Base-by-base conservation (phyloP, 345 rosid genomes). In the Moricandia arvensis region DNA sequence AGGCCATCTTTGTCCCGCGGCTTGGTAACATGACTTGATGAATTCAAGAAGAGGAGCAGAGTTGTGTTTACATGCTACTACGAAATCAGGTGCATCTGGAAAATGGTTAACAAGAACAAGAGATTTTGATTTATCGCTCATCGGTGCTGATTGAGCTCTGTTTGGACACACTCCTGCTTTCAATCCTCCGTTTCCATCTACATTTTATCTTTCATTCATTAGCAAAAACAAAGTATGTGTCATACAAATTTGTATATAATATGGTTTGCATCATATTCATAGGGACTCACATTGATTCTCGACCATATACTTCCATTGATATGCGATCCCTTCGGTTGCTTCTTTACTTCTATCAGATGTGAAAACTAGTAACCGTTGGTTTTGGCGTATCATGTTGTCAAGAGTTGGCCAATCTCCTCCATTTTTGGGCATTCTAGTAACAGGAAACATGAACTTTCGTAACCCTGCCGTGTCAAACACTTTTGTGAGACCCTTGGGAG, bases 241-340 rank as follows among this genome's bases (percentile, higher is more conserved):
- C 31, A 21, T 63, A 5, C 30, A 6, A 62, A 68, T 59, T 10
- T 67, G 18, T 15, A 8, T 34, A 61, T 35, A 49, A 49, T 16
- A 49, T 49, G 55, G 55, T 49, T 49, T 49, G 55, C 55, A 16
- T 5, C 45, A 45, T 6, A 45, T 49, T 15, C 18, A 47, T 47
- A 47, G 17, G 4, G 54, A 73, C 99, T 86, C 74, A 93, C 99
- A 95, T 82, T 95, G 96, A 79, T 88, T 95, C 80, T 95, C 98
- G 31, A 95, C 88, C 80, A 89, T 83, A 83, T 89, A 91, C 64
- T 75, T 86, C 97, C 96, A 90, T 43, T 89, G 93, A 77, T 86
- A 88, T 15, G 99, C 99, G 41, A 90, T 88, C 27, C 91, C 96
- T 84, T 95, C 99, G 4, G 88, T 77, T 49, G 93, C 87, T 76